Evolutionary conservation across 2,329 filamentous ascomycete genomes (phyloP).

Genomic region (Claviceps monticola): DNA sequence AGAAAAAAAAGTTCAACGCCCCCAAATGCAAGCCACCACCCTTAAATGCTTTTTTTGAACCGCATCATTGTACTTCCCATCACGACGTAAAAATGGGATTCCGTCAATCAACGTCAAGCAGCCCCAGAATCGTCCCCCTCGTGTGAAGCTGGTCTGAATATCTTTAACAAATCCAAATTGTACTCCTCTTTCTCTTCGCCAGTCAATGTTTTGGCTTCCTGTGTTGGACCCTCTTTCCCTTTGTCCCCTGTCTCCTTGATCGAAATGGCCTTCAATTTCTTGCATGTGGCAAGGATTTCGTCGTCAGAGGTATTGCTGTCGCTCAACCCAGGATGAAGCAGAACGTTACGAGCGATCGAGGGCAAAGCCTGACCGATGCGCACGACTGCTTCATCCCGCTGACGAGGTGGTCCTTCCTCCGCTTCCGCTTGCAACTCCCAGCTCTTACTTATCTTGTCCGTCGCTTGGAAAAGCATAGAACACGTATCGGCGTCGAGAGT

Average conservation of each 20-base stretch:
- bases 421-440: not conserved
- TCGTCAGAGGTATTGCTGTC: not conserved
- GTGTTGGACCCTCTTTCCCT: not conserved
- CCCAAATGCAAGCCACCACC: slow-evolving; percentile 23
- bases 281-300: not conserved
- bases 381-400: not conserved
- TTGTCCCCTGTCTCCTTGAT: not conserved
- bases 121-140: slow-evolving; percentile 4
- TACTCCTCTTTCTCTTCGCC: slow-evolving; percentile 3
- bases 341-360: not conserved
- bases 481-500: not conserved
- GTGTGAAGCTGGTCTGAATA: slow-evolving; percentile 4
- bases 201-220: not conserved
- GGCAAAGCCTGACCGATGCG: not conserved
- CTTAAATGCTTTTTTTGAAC: slow-evolving; percentile 13
- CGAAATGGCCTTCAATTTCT: not conserved
- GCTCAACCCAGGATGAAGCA: not conserved
- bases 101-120: slow-evolving; percentile 1
- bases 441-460: not conserved
- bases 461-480: slow-evolving; percentile 1
- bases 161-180: slow-evolving; percentile 4
- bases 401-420: not conserved
- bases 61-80: slow-evolving; percentile 1
- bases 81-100: not conserved
- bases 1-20: slow-evolving; percentile 20